Conservation (phyloP, 129 eudicot genomes). For the Gnaphalium uliginosum region DNA sequence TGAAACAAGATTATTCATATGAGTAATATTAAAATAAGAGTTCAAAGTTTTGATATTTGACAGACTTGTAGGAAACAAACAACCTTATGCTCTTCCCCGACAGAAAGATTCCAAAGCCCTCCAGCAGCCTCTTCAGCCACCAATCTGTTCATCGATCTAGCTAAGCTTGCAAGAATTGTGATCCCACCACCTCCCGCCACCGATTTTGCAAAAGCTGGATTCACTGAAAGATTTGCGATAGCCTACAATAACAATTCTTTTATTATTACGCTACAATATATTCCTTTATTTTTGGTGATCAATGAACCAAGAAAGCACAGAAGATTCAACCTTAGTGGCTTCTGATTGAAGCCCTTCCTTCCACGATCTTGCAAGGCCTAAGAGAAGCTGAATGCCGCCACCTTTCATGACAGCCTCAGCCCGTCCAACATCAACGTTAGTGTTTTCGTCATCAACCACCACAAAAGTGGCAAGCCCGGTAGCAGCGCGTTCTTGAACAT, state of each 20-base stretch:
- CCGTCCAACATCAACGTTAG: conserved; percentile 75
- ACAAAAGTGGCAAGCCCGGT: conserved; percentile 91
- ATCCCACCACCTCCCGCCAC: conserved; percentile 97
- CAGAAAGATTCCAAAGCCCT: conserved; percentile 98
- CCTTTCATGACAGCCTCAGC: conserved; percentile 93
- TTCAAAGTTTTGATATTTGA: background rate
- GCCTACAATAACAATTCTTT: conserved; percentile 49
- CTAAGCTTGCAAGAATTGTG: conserved; percentile 68
- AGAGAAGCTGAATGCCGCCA: conserved; percentile 88
- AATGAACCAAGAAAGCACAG: conserved; percentile 1
- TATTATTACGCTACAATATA: background rate
- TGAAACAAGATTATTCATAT: conserved; percentile 30
- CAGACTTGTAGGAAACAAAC: conserved; percentile 11
- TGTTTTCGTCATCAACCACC: conserved; percentile 90
- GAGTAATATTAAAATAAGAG: conserved; percentile 8
- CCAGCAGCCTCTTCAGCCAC: conserved; percentile 99
- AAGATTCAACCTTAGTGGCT: conserved; percentile 78
- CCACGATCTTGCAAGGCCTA: conserved; percentile 84
- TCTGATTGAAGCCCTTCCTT: conserved; percentile 94
- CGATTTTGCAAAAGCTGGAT: conserved; percentile 80
- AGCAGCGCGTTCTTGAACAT: conserved; percentile 96
- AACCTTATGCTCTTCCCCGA: conserved; percentile 99
- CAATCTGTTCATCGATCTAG: conserved; percentile 83
- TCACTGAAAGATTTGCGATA: conserved; percentile 91
- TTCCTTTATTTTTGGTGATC: background rate